These are phyloP conservation scores for Paxillus involutus DNA, from an alignment of 768 basidiomycete species.

Conservation along the genomic window DNA sequence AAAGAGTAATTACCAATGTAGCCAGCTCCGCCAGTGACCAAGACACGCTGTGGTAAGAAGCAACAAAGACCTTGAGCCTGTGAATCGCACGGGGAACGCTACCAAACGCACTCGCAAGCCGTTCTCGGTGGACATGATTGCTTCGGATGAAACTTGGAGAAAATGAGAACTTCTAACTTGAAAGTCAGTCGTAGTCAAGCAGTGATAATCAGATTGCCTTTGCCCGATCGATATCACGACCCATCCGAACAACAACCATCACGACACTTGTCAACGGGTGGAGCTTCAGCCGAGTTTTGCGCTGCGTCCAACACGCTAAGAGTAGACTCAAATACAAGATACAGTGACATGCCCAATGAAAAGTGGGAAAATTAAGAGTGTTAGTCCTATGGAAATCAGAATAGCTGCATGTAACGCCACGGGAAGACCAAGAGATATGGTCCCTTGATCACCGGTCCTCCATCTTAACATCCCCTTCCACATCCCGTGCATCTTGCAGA, in stretches of 20 bases:
- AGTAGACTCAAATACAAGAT: too few species aligned
- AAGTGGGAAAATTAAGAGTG: too few species aligned
- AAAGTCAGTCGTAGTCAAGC: neutral
- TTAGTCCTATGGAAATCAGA: too few species aligned
- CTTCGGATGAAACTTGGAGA: conserved; percentile 1
- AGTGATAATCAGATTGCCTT: conserved; percentile 3
- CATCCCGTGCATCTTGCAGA: conserved; percentile 28
- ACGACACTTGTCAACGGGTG: too few species aligned
- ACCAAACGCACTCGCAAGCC: conserved; percentile 47
- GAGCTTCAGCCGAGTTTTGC: too few species aligned
- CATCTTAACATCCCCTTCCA: conserved; percentile 52
- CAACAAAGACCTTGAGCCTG: conserved; percentile 10
- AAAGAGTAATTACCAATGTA: conserved; percentile 68
- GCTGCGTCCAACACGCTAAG: too few species aligned
- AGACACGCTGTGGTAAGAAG: conserved; percentile 44
- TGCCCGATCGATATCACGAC: conserved; percentile 8
- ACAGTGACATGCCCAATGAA: too few species aligned
- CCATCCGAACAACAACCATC: neutral
- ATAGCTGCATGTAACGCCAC: too few species aligned
- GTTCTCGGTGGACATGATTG: conserved; percentile 28
- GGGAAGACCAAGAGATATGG: neutral
- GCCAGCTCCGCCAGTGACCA: conserved; percentile 82
- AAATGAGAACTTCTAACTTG: neutral
- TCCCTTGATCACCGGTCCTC: conserved; percentile 33
- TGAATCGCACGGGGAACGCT: neutral